Conservation (phyloP, 2,329 filamentous ascomycete species). For the Aspergillus chevalieri region DNA sequence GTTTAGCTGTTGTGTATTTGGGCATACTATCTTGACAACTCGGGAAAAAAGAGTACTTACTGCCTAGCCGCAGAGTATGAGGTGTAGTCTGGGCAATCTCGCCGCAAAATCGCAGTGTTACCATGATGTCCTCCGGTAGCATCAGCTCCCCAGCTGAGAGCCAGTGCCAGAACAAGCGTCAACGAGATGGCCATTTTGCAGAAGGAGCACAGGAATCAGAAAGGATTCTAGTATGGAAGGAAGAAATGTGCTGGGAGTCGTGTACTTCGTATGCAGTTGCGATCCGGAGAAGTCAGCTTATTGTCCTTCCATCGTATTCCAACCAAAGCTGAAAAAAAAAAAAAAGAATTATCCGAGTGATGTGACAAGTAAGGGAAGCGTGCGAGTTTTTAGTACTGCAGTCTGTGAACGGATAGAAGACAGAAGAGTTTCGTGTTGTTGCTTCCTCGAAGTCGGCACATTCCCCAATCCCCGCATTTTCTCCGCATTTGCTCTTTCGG, state of each 20-base stretch:
- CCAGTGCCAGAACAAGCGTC: slow-evolving; percentile 11
- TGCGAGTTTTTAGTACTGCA: too few species aligned
- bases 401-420: background rate
- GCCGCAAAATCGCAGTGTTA: slow-evolving; percentile 23
- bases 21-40: background rate
- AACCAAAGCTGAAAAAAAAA: background rate
- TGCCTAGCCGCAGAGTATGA: slow-evolving; percentile 56
- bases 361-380: background rate
- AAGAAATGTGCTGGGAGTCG: background rate
- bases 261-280: background rate
- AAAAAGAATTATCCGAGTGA: background rate
- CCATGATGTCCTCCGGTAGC: slow-evolving; percentile 15
- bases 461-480: background rate
- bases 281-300: background rate
- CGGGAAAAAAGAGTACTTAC: slow-evolving; percentile 37
- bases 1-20: background rate
- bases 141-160: slow-evolving; percentile 6
- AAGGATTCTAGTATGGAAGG: background rate
- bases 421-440: background rate
- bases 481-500: background rate
- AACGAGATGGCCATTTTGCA: slow-evolving; percentile 1
- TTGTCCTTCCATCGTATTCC: background rate
- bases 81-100: slow-evolving; percentile 62
- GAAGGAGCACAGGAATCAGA: background rate
- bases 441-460: background rate